Conservation (phyloP, 2,329 filamentous ascomycete species). For the Aspergillus persii region DNA sequence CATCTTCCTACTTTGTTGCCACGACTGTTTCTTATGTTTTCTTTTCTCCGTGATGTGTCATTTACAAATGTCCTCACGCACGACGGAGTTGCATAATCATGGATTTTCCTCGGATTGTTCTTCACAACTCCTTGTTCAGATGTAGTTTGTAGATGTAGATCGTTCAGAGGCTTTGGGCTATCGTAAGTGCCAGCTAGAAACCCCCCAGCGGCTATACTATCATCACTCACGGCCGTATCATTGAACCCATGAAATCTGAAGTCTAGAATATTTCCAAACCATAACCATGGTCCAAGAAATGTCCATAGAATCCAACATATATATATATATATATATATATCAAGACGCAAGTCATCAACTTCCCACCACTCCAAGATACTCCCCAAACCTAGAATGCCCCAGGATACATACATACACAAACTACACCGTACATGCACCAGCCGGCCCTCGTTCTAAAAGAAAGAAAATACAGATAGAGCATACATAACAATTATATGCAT, state of each 20-base stretch:
- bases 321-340: neutral
- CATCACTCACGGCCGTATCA: too few relatives aligned
- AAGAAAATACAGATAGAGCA: neutral
- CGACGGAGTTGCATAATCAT: constrained; percentile 15
- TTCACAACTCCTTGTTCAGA: neutral
- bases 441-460: too few relatives aligned
- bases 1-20: neutral
- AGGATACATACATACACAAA: neutral
- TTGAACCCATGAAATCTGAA: too few relatives aligned
- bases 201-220: too few relatives aligned
- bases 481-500: neutral
- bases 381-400: neutral
- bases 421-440: neutral
- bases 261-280: too few relatives aligned
- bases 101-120: constrained; percentile 6
- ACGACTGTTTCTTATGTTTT: neutral
- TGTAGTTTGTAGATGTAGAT: neutral
- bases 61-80: constrained; percentile 11
- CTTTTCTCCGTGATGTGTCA: constrained; percentile 2
- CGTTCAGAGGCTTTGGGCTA: too few relatives aligned
- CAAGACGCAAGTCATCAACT: neutral
- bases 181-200: too few relatives aligned
- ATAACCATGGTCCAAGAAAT: too few relatives aligned
- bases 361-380: neutral
- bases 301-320: too few relatives aligned